Evolutionary conservation across 1,284 basidiomycete genomes (phyloP), one percentile per base, ranked within the genome.

Genomic region (Leccinum angustisporum): DNA sequence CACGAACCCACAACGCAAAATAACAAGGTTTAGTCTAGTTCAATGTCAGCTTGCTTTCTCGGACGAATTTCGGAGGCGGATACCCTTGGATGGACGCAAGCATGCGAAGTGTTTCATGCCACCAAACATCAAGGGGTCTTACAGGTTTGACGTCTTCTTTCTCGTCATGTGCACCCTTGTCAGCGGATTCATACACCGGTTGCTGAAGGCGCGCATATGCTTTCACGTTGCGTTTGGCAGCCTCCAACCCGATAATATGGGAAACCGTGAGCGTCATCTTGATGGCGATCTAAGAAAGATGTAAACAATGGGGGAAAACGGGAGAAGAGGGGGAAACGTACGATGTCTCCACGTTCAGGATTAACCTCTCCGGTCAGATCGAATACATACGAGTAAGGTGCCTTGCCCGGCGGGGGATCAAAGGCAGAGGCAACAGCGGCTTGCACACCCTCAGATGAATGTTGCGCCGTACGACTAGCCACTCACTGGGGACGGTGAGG

Each of bases 71-170:
- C 4, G 10, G 18, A 62, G 4, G 60, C 4, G 77, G 14, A 61
- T 71, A 91, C 88, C 85, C 83, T 64, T 85, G 77, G 52, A 95
- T 87, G n/a, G 84, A 83, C 43, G 87, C 91, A 63, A 95, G 72
- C 67, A 86, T 86, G 36, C 94, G 83, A 48, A 93, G 76, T 1
- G 89, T 86, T 79, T 95, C 94, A 70, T 95, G 93, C 92, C 94
- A 95, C 94, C 94, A 96, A 25, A 81, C 85, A 11, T 94, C 93
- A 59, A 88, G 78, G 5, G 86, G 82, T 34, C 87, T 89, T 55
- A 84, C 79, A 0, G 94, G 93, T 70, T 89, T 89, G 40, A 89
- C 77, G 63, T 90, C 87, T 62, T 91, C 87, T 70, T 86, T 88
- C 78, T 95, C 94, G 54, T 83, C 78, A 64, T 90, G 85, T 13